Percentiles rank a stretch among this genome's conserved stretches.
These are phyloP conservation scores for Pseudocercospora crystallina DNA, from an alignment of 2,329 filamentous ascomycete genomes.

Conservation along the genomic window DNA sequence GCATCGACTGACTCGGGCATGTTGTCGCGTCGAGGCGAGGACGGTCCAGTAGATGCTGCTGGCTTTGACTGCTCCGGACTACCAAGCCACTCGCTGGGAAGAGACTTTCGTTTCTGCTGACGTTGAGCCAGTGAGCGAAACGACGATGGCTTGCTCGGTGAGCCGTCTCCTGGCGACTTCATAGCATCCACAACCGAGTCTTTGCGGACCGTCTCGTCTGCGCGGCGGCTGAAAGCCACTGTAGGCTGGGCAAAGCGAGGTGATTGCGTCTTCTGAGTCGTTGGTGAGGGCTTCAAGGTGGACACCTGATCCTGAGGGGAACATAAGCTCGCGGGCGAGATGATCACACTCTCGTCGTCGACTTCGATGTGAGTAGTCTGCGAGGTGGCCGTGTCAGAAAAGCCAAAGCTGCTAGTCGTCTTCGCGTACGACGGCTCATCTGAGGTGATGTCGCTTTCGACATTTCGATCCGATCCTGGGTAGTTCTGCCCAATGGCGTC, in stretches of 20 bases:
- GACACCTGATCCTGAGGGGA: background rate
- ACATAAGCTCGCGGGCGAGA: background rate
- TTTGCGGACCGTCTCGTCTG: conserved; percentile 27
- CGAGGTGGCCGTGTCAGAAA: background rate
- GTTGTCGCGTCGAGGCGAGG: too few species aligned
- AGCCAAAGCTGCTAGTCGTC: background rate
- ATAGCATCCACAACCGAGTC: conserved; percentile 12
- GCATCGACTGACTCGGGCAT: too few species aligned
- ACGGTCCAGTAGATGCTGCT: too few species aligned
- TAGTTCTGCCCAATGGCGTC: background rate
- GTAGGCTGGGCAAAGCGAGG: conserved; percentile 35
- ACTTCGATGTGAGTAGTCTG: background rate
- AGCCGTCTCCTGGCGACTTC: conserved; percentile 1
- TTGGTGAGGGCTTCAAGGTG: background rate
- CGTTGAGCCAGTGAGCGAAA: conserved; percentile 22
- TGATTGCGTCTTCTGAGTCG: conserved; percentile 1
- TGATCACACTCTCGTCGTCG: background rate
- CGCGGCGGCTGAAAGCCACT: conserved; percentile 26
- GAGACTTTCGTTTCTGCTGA: conserved; percentile 26
- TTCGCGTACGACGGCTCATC: background rate
- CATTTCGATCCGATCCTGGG: too few species aligned
- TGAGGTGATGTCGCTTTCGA: background rate
- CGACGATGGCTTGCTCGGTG: conserved; percentile 21
- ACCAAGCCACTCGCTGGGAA: conserved; percentile 30
- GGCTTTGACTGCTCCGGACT: background rate